Evolutionary conservation across 805 yeast genomes (phyloP), one percentile per base, ranked within the genome.

Genomic region (Metschnikowia arizonensis): DNA sequence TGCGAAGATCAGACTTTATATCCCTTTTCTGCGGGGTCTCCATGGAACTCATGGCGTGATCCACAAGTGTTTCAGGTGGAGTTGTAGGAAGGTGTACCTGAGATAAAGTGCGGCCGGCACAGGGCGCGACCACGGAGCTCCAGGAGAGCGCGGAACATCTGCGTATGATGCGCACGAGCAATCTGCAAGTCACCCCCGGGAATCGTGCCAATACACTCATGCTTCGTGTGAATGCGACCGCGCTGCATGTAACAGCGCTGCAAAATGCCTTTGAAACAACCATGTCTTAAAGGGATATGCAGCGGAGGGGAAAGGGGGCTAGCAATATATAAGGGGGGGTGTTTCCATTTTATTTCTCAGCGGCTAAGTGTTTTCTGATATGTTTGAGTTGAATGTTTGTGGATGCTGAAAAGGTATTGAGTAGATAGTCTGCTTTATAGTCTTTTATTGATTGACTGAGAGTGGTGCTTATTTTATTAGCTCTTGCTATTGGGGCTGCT

Each of bases 91-190:
- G 38, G 38, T 28, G 38, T 18, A 34, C 38, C 28, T 34, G 28
- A 34, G 38, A 34, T 34, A 34, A 34, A 34, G 38, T 34, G 38
- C 38, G 38, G 29, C 38, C 38, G 38, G 38, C 19, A 34, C 38
- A 34, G 38, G 38, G 38, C 29, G 38, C 28, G 38, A 15, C 28
- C 29, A 34, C 38, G 38, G 38, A 34, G 38, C 38, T 21, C 38
- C 38, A 34, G 38, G 19, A 33, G 36, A 19, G 25, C 17, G 5
- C 25, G 36, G 36, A 19, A 12, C 24, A 33, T 19, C 14, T 34
- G 38, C 18, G 26, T 21, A 21, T 19, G 17, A 33, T 33, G 36
- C 36, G 36, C 36, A 33, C 36, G 25, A 33, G 36, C 15, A 17
- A 18, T n/a, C 36, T 19, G 36, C 28, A 18, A 14, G 28, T 21